These are phyloP conservation scores for Blepharisma undulans DNA, from an alignment of 169 alveolate genomes.

Conservation along the genomic window DNA sequence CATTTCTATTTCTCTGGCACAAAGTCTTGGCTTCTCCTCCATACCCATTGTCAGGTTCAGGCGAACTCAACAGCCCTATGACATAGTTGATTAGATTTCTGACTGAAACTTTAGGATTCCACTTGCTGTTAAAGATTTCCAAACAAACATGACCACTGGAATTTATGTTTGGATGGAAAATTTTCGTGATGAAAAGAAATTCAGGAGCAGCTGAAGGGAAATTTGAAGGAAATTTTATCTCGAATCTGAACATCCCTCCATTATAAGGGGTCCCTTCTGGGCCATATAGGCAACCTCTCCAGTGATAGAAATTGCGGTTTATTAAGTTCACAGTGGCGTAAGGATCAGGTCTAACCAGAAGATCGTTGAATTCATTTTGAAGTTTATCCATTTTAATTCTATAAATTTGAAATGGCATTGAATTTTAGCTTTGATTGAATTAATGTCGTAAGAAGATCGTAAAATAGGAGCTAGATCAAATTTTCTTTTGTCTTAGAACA, in stretches of 20 bases:
- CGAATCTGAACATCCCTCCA: conserved; percentile 67
- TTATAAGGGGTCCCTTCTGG: conserved; percentile 90
- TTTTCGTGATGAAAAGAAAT: conserved; percentile 44
- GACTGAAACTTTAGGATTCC: neutral
- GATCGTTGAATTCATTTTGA: neutral
- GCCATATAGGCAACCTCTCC: conserved; percentile 97
- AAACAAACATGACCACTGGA: conserved; percentile 93
- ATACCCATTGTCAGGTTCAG: neutral
- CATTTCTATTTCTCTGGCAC: neutral
- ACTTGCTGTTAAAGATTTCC: neutral
- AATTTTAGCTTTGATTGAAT: too few species aligned
- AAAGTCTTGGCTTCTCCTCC: neutral
- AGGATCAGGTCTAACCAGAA: neutral
- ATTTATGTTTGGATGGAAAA: conserved; percentile 77
- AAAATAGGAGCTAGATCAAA: too few species aligned
- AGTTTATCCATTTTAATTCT: neutral
- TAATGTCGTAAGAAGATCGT: too few species aligned
- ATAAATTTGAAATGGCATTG: neutral
- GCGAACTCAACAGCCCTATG: neutral
- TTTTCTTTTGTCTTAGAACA: too few species aligned
- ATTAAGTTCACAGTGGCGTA: conserved; percentile 93
- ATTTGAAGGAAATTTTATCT: conserved; percentile 87
- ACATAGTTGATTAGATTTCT: neutral
- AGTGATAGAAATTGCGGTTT: conserved; percentile 92
- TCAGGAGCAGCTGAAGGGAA: conserved; percentile 63